Base-by-base conservation (phyloP, 1,284 basidiomycete genomes). In the Clitocybe nebularis region DNA sequence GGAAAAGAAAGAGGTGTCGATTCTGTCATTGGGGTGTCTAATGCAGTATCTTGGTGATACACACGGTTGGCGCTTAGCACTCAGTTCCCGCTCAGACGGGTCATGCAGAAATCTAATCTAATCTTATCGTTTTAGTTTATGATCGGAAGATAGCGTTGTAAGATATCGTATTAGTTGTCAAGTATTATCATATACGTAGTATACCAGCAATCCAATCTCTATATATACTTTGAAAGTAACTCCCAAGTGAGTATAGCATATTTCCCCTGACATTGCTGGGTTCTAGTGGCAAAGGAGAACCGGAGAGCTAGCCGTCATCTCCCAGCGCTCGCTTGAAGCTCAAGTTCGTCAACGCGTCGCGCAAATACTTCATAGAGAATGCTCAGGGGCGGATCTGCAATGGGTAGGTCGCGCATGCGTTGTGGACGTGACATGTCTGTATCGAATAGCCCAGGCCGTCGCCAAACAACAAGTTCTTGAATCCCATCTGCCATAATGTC, bases 1-100 rank as follows among this genome's bases (percentile, higher is more conserved):
- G 84, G 84, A 58, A 88, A 88, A 0, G 84, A 85, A 48, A 87
- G 69, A 1, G 47, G 36, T 16, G 29, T 33, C 25, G 44, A 13
- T 16, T 44, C 37, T 42, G 40, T 49, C 53, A 55, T 53, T 13
- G 1, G 17, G 9, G 8, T 41, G 14, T n/a, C n/a, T n/a, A n/a
- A n/a, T n/a, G n/a, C n/a, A n/a, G n/a, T n/a, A n/a, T n/a, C n/a
- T n/a, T n/a, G n/a, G n/a, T n/a, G n/a, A n/a, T n/a, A n/a, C n/a
- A n/a, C n/a, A n/a, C n/a, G n/a, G n/a, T n/a, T n/a, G n/a, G n/a
- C n/a, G n/a, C n/a, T n/a, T n/a, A n/a, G n/a, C n/a, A n/a, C n/a
- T n/a, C n/a, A n/a, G n/a, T n/a, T n/a, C n/a, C n/a, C n/a, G n/a
- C n/a, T n/a, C n/a, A n/a, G n/a, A n/a, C n/a, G n/a, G n/a, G n/a